phyloP scores from a whole-genome alignment of 2,329 filamentous ascomycete genomes.

The Ceratocystis cubensis region DNA sequence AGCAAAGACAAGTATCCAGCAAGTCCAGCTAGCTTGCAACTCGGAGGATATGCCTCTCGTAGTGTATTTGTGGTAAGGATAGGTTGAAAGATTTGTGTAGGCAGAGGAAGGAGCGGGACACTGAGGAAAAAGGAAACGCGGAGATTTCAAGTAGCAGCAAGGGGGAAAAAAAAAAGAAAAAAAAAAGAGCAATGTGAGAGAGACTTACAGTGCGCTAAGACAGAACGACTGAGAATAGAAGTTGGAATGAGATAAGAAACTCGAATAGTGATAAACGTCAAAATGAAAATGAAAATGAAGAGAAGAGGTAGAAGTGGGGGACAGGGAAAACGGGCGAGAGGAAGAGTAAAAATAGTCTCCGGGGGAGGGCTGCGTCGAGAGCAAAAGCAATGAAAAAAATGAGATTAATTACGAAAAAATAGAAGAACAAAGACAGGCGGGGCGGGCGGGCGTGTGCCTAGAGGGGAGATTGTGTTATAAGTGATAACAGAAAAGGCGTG shows the following conservation, averaged over 20 bases:
- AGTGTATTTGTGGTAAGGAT: neutral
- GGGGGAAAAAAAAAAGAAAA: neutral
- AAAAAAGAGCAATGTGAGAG: neutral
- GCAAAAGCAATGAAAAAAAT: neutral
- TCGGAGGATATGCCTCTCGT: no score
- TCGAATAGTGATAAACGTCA: constrained; percentile 1
- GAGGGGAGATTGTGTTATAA: neutral
- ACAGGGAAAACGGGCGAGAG: constrained; percentile 6
- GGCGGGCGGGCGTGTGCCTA: neutral
- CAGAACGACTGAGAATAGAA: constrained; percentile 5
- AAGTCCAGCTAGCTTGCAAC: neutral
- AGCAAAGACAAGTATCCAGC: neutral
- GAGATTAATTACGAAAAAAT: neutral
- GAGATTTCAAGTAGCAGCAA: neutral
- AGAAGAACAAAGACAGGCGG: neutral
- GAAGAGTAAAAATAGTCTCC: constrained; percentile 15
- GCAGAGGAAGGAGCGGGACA: neutral
- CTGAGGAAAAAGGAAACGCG: neutral
- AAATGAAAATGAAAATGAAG: constrained; percentile 13
- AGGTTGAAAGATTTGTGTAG: neutral
- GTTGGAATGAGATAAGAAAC: neutral
- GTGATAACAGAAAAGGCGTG: neutral
- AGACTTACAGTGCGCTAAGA: neutral
- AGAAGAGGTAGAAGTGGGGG: constrained; percentile 10
- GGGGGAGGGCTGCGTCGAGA: neutral